Evolutionary conservation across 2,329 filamentous ascomycete genomes (phyloP).

Genomic region (Cordyceps cateniannulata): DNA sequence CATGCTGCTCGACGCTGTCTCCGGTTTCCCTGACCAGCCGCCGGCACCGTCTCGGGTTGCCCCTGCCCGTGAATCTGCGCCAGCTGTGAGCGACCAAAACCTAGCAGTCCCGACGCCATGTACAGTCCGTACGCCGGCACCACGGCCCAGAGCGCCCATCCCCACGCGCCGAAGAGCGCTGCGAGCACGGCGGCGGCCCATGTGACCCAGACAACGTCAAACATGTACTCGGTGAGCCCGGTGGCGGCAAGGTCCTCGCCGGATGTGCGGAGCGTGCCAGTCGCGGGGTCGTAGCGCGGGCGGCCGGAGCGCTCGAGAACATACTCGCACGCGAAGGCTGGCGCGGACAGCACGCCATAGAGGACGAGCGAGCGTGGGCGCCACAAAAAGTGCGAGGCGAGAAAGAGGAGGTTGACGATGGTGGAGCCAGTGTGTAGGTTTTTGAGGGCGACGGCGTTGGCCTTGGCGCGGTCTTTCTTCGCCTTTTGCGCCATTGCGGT

Average conservation of each 20-base stretch:
- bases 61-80: constrained; percentile 37
- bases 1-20: constrained; percentile 47
- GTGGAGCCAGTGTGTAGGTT: constrained; percentile 75
- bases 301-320: constrained; percentile 80
- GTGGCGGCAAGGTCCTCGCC: constrained; percentile 85
- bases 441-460: constrained; percentile 71
- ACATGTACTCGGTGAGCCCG: constrained; percentile 96
- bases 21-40: constrained; percentile 40
- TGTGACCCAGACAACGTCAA: constrained; percentile 92
- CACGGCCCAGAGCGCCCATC: constrained; percentile 49
- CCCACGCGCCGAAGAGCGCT: constrained; percentile 74
- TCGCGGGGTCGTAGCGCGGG: constrained; percentile 61
- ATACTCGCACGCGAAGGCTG: constrained; percentile 73
- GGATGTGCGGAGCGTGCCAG: constrained; percentile 61
- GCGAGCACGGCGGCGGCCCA: constrained; percentile 72
- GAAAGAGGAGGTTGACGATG: constrained; percentile 65
- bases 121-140: constrained; percentile 51
- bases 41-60: constrained; percentile 24
- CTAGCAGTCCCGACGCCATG: constrained; percentile 47
- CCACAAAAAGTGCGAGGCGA: constrained; percentile 61
- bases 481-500: constrained; percentile 54
- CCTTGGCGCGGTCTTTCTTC: constrained; percentile 62
- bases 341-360: constrained; percentile 67
- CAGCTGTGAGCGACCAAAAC: constrained; percentile 47
- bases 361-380: constrained; percentile 48